Evolutionary conservation across 1,284 basidiomycete species (phyloP), one percentile per base, ranked within the genome.

Genomic region (Microbotryum silenes-acaulis): DNA sequence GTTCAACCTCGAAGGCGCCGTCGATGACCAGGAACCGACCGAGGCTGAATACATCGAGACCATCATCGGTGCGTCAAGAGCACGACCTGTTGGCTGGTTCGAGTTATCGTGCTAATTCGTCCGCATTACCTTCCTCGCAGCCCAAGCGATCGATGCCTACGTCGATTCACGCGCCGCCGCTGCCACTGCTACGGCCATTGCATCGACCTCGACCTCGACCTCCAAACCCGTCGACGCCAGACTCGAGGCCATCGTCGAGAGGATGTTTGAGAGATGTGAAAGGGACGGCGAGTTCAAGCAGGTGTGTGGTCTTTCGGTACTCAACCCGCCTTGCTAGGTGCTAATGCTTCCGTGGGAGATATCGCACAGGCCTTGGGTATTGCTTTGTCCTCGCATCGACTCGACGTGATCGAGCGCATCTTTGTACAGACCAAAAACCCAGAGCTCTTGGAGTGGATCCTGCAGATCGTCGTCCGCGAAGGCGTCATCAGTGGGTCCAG

Each of bases 101-200:
- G 50, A 29, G 27, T 56, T 55, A 59, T 55, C 51, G 68, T 51
- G 58, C 51, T 54, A 37, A 53, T 51, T 7, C 16, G 16, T 10
- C 27, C 12, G 16, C 45, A 3, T 9, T 3, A 6, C 16, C 14
- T 21, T 1, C 6, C 37, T 31, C 8, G 23, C 60, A 93, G 91
- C 92, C 67, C 91, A 91, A 74, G 91, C 91, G 54, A 91, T 97
- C 72, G 92, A 97, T 81, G 82, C 86, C 62, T 96, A 94, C 72
- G 89, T 94, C 65, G 78, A 72, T 20, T 70, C 73, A 59, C 75
- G 77, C 12, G 65, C 73, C 79, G 84, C 84, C 49, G 51, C 61
- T 12, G 58, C 61, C 8, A 21, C 66, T 71, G 82, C 90, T 55
- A 90, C 93, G 48, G 77, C 93, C 4, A 84, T 86, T 72, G 75